Evolutionary conservation across 192 early-diverging fungal genomes (phyloP), one percentile per base, ranked within the genome.

Genomic region (Coemansia sp.): DNA sequence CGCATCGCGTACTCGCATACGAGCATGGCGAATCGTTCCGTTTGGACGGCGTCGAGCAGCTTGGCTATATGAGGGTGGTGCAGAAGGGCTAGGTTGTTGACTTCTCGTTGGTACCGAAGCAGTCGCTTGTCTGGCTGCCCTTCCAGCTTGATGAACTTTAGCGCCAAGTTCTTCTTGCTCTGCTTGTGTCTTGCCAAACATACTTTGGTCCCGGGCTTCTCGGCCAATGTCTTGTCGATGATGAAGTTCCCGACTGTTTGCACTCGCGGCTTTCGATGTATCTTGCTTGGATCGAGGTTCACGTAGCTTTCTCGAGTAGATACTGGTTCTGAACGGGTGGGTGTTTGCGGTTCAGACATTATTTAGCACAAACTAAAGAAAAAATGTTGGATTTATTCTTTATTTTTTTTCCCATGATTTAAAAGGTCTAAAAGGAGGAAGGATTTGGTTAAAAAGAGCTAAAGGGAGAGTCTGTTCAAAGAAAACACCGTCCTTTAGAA

Each of bases 291-390:
- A 14, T 45, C 43, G 20, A 45, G 17, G 12, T 10, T 23, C 11
- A 23, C 43, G 11, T 12, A 23, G 14, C 43, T 45, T 45, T 17
- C 18, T 45, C 43, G 17, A 21, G 43, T 23, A 17, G 43, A 45
- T 17, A 45, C 43, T 23, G 43, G 10, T 12, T 45, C 43, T 45
- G 43, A 45, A 23, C 43, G 43, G 18, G 23, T 23, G 11, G 43
- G 43, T 5, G 43, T 45, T 45, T 45, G 43, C 14, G 43, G 43
- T 45, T 45, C 43, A 6, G 43, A 23, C 43, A 45, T 45, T 45
- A 45, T 17, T 45, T 45, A 1, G 12, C 43, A 45, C 17, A 21
- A 20, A 12, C 3, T 21, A 45, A 11, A 45, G 2, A 23, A 7
- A 34, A 34, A 34, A 34, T 34, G 32, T 34, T 34, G 32, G 32